Percentiles rank a stretch among this genome's conserved stretches.
Evolutionary conservation across 192 early-diverging fungal species (phyloP).

Genomic region (Funneliformis mosseae): DNA sequence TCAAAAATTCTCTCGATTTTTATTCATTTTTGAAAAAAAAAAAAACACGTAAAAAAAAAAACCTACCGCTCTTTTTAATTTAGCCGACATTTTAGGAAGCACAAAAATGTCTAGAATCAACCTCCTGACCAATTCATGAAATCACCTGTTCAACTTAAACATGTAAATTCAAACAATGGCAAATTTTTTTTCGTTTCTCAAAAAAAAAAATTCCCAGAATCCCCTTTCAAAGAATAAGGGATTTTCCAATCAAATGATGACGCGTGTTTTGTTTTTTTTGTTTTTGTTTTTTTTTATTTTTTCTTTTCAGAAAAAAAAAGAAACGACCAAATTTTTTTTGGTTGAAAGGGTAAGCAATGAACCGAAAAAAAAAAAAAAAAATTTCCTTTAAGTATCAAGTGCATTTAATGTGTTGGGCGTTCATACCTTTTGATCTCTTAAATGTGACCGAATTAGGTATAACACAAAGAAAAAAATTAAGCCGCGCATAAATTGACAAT

Average conservation of each 20-base stretch:
- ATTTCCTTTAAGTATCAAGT: not conserved
- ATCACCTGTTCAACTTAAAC: not conserved
- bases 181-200: no score
- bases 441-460: not conserved
- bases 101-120: not conserved
- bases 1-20: not conserved
- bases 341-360: not conserved
- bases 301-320: no score
- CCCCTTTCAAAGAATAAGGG: not conserved
- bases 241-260: not conserved
- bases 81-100: not conserved
- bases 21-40: not conserved
- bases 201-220: not conserved
- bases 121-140: not conserved
- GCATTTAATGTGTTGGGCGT: not conserved
- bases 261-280: not conserved
- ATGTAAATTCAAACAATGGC: not conserved
- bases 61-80: not conserved
- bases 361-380: not conserved
- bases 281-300: not conserved
- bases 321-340: not conserved
- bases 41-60: not conserved
- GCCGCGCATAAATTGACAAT: not conserved
- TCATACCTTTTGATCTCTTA: not conserved
- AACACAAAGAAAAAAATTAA: not conserved